A percentile compares a stretch with the other conserved stretches of the same genome.
phyloP scores from a whole-genome alignment of 305 asterid genomes.

The Lippia alba region DNA sequence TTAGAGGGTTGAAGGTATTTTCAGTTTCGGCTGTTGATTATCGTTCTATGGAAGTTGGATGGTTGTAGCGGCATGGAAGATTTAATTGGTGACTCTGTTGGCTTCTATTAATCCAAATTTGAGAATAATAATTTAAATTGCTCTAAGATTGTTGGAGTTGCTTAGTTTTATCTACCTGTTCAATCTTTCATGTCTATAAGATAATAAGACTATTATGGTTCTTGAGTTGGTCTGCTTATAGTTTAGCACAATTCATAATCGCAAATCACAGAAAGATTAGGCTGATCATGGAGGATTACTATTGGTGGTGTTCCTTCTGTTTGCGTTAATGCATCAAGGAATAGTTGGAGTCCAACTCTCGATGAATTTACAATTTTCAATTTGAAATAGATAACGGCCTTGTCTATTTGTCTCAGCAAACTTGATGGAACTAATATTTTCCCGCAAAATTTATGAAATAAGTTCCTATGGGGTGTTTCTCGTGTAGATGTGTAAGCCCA shows the following conservation, averaged over 20 bases:
- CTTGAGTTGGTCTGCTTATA: conserved; percentile 10
- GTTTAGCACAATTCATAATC: neutral
- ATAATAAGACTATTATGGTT: neutral
- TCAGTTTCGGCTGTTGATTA: neutral
- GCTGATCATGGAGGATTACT: neutral
- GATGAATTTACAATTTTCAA: neutral
- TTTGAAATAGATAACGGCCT: neutral
- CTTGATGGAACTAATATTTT: neutral
- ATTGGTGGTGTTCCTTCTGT: neutral
- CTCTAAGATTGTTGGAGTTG: neutral
- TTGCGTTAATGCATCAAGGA: neutral
- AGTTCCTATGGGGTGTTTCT: conserved; percentile 27
- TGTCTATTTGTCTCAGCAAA: no score
- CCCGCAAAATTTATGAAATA: conserved; percentile 14
- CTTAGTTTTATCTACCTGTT: conserved; percentile 4
- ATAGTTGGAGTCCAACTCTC: neutral
- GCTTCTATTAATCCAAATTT: neutral
- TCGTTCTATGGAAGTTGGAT: neutral
- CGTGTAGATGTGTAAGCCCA: neutral
- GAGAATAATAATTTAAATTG: conserved; percentile 1
- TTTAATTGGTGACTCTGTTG: conserved; percentile 2
- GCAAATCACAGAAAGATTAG: neutral
- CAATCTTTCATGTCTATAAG: neutral
- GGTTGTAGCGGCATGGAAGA: conserved; percentile 13
- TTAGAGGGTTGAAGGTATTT: neutral